Percentiles rank a stretch among this genome's conserved stretches.
Conservation (phyloP, 2,329 filamentous ascomycete species). For the Chaetothyriales sp. region DNA sequence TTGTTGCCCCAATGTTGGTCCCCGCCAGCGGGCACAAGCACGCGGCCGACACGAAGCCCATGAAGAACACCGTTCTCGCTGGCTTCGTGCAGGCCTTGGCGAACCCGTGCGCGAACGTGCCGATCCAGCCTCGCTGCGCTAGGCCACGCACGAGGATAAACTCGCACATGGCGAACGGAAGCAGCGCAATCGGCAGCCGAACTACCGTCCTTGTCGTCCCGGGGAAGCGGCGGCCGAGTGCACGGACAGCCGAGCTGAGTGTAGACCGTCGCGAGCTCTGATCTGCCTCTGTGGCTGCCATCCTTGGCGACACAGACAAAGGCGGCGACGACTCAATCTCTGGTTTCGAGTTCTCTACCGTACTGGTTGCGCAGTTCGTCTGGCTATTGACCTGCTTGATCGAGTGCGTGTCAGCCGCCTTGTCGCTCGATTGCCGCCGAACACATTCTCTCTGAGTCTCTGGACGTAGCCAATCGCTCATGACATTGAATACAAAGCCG, state of each 20-base stretch:
- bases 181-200: slow-evolving; percentile 14
- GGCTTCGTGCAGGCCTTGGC: slow-evolving; percentile 15
- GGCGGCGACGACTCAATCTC: neutral
- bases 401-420: slow-evolving; percentile 5
- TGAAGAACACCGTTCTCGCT: slow-evolving; percentile 15
- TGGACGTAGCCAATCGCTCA: slow-evolving; percentile 11
- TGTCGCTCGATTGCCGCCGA: slow-evolving; percentile 4
- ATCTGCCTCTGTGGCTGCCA: neutral
- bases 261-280: neutral
- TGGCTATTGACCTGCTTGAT: neutral
- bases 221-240: slow-evolving; percentile 11
- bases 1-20: slow-evolving; percentile 19
- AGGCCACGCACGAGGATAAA: slow-evolving; percentile 19
- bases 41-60: slow-evolving; percentile 15
- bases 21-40: slow-evolving; percentile 18
- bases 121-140: slow-evolving; percentile 16
- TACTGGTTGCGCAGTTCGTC: neutral
- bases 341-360: neutral
- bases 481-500: slow-evolving; percentile 15
- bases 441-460: slow-evolving; percentile 2
- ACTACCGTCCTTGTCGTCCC: slow-evolving; percentile 10
- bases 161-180: slow-evolving; percentile 19
- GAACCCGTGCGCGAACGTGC: slow-evolving; percentile 15
- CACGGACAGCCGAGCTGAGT: slow-evolving; percentile 7
- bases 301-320: neutral